Evolutionary conservation across 352 stramenopile genomes (phyloP), one percentile per base, ranked within the genome.

Genomic region (Globisporangium paddicum): DNA sequence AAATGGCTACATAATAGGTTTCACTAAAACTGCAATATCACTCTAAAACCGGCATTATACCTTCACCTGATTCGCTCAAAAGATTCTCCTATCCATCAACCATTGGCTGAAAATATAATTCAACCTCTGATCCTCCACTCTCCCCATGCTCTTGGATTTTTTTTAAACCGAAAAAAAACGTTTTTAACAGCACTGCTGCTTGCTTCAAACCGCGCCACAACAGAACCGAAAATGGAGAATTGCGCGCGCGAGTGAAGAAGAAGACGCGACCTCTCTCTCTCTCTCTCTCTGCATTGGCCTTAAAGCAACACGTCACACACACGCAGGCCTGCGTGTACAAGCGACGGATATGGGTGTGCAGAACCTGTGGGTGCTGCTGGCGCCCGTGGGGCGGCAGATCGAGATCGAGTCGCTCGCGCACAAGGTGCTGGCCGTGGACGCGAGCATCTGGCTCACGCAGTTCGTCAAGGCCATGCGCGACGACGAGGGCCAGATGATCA

Each of bases 291-390:
- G n/a, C n/a, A n/a, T n/a, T n/a, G n/a, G n/a, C 14, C 14, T 25
- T 23, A 8, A 1, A 51, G 11, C 18, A 21, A 5, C 5, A 44
- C 14, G 23, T 1, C 23, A 14, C 23, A 32, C 42, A 49, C 16
- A 14, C 5, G 3, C 5, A 42, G 1, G 41, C 18, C 47, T n/a
- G n/a, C n/a, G n/a, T n/a, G n/a, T n/a, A n/a, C n/a, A n/a, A n/a
- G n/a, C n/a, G n/a, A n/a, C n/a, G n/a, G n/a, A n/a, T n/a, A 99
- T 99, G 97, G 98, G 98, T 38, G 97, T 99, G 18, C 94, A 99
- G 68, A 98, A 98, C 66, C 80, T 99, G 47, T 99, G 98, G 98
- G 76, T 96, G 54, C 73, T 99, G 47, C 77, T 99, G 38, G 86
- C 96, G 56, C 97, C 98, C 0, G 90, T 97, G 50, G 97, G 97